Conservation (phyloP, 345 rosid species). For the Murraya paniculata region DNA sequence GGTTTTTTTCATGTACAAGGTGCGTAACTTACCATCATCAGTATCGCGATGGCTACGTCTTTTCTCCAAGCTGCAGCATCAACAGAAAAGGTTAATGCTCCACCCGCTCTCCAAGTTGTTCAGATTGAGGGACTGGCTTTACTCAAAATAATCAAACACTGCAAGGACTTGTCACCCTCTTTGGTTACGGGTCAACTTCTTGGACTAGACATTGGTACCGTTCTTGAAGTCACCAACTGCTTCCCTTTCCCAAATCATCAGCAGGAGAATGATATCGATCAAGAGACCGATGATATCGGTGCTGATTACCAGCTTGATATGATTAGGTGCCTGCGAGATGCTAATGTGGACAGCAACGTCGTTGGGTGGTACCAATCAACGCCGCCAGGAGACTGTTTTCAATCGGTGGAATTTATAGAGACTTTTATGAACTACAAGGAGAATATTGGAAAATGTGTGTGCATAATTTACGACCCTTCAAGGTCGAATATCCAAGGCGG, state of each 20-base stretch:
- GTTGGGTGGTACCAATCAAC: constrained; percentile 99
- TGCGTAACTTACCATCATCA: too few relatives aligned
- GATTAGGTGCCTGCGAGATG: constrained; percentile 97
- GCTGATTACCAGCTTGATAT: constrained; percentile 98
- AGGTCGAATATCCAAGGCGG: constrained; percentile 74
- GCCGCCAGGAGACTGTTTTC: constrained; percentile 68
- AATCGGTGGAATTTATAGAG: constrained; percentile 87
- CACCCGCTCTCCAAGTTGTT: constrained; percentile 76
- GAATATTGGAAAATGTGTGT: constrained; percentile 85
- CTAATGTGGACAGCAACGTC: constrained; percentile 93
- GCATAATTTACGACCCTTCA: constrained; percentile 96
- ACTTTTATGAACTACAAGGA: constrained; percentile 99
- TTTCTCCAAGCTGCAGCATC: constrained; percentile 83
- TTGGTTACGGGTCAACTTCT: constrained; percentile 95
- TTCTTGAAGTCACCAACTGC: constrained; percentile 97
- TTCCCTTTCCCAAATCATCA: constrained; percentile 95
- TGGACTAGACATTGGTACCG: constrained; percentile 95
- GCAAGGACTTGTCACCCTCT: constrained; percentile 91
- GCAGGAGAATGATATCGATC: constrained; percentile 60
- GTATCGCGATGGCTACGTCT: constrained; percentile 50
- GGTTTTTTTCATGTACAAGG: too few relatives aligned
- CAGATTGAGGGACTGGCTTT: constrained; percentile 96
- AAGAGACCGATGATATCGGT: constrained; percentile 88
- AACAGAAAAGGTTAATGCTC: constrained; percentile 61
- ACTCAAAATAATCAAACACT: constrained; percentile 89